phyloP scores from a whole-genome alignment of 495 filamentous ascomycete genomes.

The Penicillium nucicola region DNA sequence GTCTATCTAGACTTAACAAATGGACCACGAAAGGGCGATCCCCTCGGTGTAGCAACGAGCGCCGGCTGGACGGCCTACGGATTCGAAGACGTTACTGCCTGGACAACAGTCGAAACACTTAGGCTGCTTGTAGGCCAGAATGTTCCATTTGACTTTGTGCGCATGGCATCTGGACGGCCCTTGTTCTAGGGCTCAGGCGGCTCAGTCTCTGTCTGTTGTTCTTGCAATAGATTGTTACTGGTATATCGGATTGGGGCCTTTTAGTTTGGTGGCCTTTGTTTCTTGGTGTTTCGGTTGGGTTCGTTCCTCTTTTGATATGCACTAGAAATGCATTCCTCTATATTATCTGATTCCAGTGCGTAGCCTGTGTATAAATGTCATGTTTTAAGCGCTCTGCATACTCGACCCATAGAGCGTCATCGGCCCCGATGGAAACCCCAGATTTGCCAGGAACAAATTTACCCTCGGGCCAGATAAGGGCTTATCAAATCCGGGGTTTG shows the following conservation, averaged over 20 bases:
- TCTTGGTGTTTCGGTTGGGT: not conserved
- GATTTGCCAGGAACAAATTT: not conserved
- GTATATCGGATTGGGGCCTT: not conserved
- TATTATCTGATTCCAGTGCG: too few relatives aligned
- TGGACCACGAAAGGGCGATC: constrained; percentile 65
- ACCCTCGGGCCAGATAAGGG: not conserved
- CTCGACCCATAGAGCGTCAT: too few relatives aligned
- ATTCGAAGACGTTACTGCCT: constrained; percentile 72
- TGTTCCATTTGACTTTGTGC: constrained; percentile 81
- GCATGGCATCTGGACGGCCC: constrained; percentile 68
- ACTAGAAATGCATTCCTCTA: not conserved
- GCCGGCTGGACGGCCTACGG: constrained; percentile 78
- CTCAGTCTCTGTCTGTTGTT: not conserved
- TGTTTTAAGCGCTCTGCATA: not conserved
- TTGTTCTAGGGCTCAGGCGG: constrained; percentile 49
- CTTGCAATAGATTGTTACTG: constrained; percentile 9
- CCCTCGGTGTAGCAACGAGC: constrained; percentile 61
- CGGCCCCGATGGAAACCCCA: too few relatives aligned
- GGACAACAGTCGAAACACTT: constrained; percentile 77
- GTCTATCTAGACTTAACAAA: constrained; percentile 79
- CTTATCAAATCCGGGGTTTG: constrained; percentile 8
- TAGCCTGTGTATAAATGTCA: too few relatives aligned
- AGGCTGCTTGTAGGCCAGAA: constrained; percentile 78
- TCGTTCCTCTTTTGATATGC: too few relatives aligned
- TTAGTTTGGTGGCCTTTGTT: not conserved